Conservation (phyloP, 805 yeast genomes). For the Wickerhamiella cacticola region DNA sequence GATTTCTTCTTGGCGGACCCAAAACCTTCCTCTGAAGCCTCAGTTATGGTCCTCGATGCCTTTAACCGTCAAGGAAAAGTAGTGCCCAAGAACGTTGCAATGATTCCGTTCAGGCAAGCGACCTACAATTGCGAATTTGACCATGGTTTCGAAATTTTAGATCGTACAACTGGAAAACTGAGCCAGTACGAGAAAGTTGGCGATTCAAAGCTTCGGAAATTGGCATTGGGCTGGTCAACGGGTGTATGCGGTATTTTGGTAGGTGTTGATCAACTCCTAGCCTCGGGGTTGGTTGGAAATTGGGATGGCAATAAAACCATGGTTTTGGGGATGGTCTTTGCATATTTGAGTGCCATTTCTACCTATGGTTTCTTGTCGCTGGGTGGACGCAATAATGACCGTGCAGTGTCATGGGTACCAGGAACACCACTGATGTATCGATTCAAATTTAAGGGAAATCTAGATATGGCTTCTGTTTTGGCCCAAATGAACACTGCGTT, state of each 20-base stretch:
- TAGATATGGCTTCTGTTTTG: conserved; percentile 51
- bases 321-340: conserved; percentile 37
- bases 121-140: conserved; percentile 46
- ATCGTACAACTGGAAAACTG: conserved; percentile 46
- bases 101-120: conserved; percentile 54
- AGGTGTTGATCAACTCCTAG: conserved; percentile 38
- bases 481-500: conserved; percentile 49
- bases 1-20: conserved; percentile 20
- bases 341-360: conserved; percentile 39
- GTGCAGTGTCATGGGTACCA: conserved; percentile 47
- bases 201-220: conserved; percentile 26
- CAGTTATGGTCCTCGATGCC: conserved; percentile 19
- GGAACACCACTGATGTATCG: conserved; percentile 55
- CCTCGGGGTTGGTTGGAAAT: conserved; percentile 32
- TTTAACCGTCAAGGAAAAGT: conserved; percentile 16
- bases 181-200: conserved; percentile 36
- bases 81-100: conserved; percentile 27
- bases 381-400: conserved; percentile 40
- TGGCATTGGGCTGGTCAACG: conserved; percentile 28
- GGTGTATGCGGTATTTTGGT: conserved; percentile 32
- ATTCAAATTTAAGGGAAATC: conserved; percentile 54
- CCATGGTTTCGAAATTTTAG: conserved; percentile 46
- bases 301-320: conserved; percentile 29
- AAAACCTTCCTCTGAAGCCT: conserved; percentile 17
- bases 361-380: conserved; percentile 38